A percentile compares a stretch with the other conserved stretches of the same genome.
Conservation (phyloP, 2,329 filamentous ascomycete species). For the Ascochyta lentis region DNA sequence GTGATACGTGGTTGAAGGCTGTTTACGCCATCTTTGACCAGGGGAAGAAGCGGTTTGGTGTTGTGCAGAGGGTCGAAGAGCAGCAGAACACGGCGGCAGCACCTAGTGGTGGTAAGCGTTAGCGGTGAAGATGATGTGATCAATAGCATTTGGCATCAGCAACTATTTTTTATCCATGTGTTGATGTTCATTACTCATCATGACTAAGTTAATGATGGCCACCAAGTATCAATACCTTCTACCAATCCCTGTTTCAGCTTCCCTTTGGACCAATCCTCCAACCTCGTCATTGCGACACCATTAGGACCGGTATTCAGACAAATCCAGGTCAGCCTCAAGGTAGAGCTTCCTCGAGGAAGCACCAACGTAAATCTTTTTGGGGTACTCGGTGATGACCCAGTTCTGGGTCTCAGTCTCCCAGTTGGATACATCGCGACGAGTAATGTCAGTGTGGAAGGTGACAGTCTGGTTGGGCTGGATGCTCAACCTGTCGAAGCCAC, state of each 20-base stretch:
- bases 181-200: slow-evolving; percentile 9
- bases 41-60: slow-evolving; percentile 65
- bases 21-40: slow-evolving; percentile 72
- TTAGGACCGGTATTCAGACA: slow-evolving; percentile 24
- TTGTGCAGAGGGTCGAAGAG: slow-evolving; percentile 58
- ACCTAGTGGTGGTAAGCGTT: neutral
- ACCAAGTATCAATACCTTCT: neutral
- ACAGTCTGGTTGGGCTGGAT: slow-evolving; percentile 73
- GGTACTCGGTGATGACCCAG: slow-evolving; percentile 71
- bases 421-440: slow-evolving; percentile 82
- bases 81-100: slow-evolving; percentile 33
- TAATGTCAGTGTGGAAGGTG: slow-evolving; percentile 73
- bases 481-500: slow-evolving; percentile 79
- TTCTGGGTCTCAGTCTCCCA: slow-evolving; percentile 84
- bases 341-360: slow-evolving; percentile 64
- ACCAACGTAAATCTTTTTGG: slow-evolving; percentile 67
- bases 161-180: neutral
- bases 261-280: neutral
- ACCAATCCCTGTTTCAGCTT: neutral
- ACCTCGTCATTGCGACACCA: neutral
- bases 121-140: neutral
- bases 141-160: neutral
- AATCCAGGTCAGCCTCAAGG: slow-evolving; percentile 48
- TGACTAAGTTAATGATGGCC: slow-evolving; percentile 5
- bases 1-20: slow-evolving; percentile 69